phyloP scores from a whole-genome alignment of 202 grass and related monocot species.

The Digitaria exilis region DNA sequence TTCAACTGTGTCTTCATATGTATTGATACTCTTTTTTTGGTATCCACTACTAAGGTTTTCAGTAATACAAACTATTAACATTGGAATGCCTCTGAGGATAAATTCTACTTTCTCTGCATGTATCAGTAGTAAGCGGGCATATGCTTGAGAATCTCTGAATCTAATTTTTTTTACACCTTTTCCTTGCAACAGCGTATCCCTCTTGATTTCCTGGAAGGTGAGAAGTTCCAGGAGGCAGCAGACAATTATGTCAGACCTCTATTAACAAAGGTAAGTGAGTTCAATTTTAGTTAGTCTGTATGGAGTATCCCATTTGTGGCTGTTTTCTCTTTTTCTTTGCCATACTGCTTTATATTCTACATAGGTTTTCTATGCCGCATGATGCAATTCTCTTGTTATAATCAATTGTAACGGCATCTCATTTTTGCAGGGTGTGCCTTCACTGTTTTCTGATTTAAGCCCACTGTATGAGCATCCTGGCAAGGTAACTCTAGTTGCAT shows the following conservation, averaged over 20 bases:
- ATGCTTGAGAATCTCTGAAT: background rate
- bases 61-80: background rate
- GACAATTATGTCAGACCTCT: conserved; percentile 90
- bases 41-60: conserved; percentile 20
- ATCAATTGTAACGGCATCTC: conserved; percentile 21
- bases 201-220: conserved; percentile 94
- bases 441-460: conserved; percentile 94
- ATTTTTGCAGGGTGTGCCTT: conserved; percentile 86
- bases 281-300: conserved; percentile 9
- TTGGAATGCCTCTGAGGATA: background rate
- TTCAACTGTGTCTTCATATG: conserved; percentile 21
- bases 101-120: conserved; percentile 11
- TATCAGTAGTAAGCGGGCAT: conserved; percentile 13
- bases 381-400: conserved; percentile 18
- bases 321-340: background rate
- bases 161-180: conserved; percentile 17
- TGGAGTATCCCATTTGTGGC: conserved; percentile 11
- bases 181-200: conserved; percentile 83
- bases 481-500: conserved; percentile 70
- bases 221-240: conserved; percentile 85
- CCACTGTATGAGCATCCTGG: conserved; percentile 84
- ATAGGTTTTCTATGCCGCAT: conserved; percentile 2
- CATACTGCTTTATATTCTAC: background rate
- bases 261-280: conserved; percentile 82
- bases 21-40: background rate